A percentile compares a stretch with the other conserved stretches of the same genome.
These are phyloP conservation scores for Saturnispora bothae DNA, from an alignment of 805 yeast genomes.

Conservation along the genomic window DNA sequence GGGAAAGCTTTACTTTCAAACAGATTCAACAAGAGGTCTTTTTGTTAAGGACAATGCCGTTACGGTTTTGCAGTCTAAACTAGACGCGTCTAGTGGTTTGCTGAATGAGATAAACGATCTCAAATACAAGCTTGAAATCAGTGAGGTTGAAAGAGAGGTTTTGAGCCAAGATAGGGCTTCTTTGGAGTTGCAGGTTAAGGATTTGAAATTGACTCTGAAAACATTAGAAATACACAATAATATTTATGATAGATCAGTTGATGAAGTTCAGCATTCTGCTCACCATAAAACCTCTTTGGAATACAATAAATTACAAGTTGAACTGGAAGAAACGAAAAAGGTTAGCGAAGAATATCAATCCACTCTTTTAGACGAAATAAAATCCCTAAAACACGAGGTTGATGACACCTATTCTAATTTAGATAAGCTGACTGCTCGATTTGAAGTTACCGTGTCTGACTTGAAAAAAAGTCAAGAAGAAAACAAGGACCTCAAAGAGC, in stretches of 20 bases:
- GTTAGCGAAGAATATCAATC: too few species aligned
- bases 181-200: too few species aligned
- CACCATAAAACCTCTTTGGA: too few species aligned
- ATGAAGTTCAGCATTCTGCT: too few species aligned
- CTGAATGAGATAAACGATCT: neutral
- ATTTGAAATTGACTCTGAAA: too few species aligned
- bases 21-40: slow-evolving; percentile 32
- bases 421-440: neutral
- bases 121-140: slow-evolving; percentile 16
- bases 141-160: slow-evolving; percentile 36
- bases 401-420: neutral
- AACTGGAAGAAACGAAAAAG: too few species aligned
- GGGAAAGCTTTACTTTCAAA: slow-evolving; percentile 33
- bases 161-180: too few species aligned
- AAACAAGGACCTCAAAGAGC: slow-evolving; percentile 9
- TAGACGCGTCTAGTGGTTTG: too few species aligned
- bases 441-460: neutral
- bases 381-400: slow-evolving; percentile 20
- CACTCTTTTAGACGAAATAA: too few species aligned
- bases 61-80: neutral
- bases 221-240: too few species aligned
- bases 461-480: neutral
- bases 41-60: slow-evolving; percentile 29
- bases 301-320: too few species aligned
- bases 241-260: too few species aligned